Conservation (phyloP, 495 filamentous ascomycete genomes). For the Monascus purpureus region DNA sequence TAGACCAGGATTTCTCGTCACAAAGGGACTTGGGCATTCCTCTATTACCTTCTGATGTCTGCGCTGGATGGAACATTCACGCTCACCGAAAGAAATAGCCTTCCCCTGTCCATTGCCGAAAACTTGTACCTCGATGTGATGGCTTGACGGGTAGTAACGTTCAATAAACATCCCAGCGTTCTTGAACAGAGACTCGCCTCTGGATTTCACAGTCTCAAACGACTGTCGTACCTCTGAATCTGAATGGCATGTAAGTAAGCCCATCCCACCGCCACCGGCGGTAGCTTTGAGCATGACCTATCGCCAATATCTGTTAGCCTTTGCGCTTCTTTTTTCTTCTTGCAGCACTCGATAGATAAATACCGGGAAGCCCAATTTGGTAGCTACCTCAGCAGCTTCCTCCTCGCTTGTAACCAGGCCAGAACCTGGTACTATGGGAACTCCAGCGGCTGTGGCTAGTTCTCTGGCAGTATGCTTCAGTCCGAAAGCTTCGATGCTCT, state of each 20-base stretch:
- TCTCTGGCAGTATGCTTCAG: constrained; percentile 43
- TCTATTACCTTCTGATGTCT: constrained; percentile 45
- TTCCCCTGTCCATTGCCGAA: constrained; percentile 30
- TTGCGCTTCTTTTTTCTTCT: background rate
- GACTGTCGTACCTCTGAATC: constrained; percentile 23
- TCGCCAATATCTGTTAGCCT: background rate
- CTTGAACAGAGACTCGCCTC: constrained; percentile 29
- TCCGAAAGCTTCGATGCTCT: constrained; percentile 40
- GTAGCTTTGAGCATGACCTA: constrained; percentile 44
- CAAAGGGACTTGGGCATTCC: constrained; percentile 38
- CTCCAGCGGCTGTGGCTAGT: constrained; percentile 33
- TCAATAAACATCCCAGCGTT: constrained; percentile 34
- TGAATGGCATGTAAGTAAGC: constrained; percentile 25
- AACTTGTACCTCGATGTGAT: constrained; percentile 34
- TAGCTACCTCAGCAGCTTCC: constrained; percentile 26
- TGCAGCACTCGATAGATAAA: background rate
- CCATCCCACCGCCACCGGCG: constrained; percentile 46
- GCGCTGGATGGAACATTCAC: constrained; percentile 34
- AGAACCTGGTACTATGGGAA: constrained; percentile 40
- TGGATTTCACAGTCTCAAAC: constrained; percentile 19
- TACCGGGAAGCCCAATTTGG: constrained; percentile 36
- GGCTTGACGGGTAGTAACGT: constrained; percentile 24
- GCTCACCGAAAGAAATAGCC: constrained; percentile 27
- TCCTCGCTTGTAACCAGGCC: constrained; percentile 32
- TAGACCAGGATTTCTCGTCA: constrained; percentile 26